A percentile compares a stretch with the other conserved stretches of the same genome.
phyloP scores from a whole-genome alignment of 768 basidiomycete genomes.

The Galerina marginata region DNA sequence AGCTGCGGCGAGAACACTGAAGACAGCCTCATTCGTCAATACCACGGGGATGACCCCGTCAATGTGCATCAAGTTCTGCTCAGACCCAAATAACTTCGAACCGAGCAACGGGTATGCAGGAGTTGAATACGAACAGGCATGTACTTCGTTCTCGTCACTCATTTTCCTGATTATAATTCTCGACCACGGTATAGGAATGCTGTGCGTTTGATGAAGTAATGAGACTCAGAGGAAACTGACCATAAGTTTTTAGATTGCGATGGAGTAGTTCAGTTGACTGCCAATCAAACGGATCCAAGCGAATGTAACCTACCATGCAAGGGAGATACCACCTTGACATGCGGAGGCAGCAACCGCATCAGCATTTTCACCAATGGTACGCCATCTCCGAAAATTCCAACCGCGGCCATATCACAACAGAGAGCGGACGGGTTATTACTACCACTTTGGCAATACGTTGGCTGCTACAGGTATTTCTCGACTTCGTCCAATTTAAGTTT shows the following conservation, averaged over 20 bases:
- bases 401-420: neutral
- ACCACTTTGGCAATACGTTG: slow-evolving; percentile 10
- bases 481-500: neutral
- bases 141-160: neutral
- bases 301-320: slow-evolving; percentile 10
- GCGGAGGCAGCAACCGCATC: slow-evolving; percentile 10
- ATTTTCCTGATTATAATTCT: too few species aligned
- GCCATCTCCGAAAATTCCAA: slow-evolving; percentile 15
- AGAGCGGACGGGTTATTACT: neutral
- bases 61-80: slow-evolving; percentile 12
- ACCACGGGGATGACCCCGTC: slow-evolving; percentile 13
- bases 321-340: slow-evolving; percentile 8
- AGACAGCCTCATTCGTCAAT: slow-evolving; percentile 7
- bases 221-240: neutral
- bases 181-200: slow-evolving; percentile 7
- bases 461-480: slow-evolving; percentile 10
- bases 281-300: neutral
- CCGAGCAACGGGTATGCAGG: slow-evolving; percentile 12
- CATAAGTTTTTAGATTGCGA: slow-evolving; percentile 8
- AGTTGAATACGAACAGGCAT: slow-evolving; percentile 11
- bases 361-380: slow-evolving; percentile 12
- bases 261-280: slow-evolving; percentile 11
- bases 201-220: neutral
- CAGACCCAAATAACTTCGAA: neutral
- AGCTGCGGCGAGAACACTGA: slow-evolving; percentile 1